Conservation (phyloP, 768 basidiomycete genomes). For the Hortiboletus campestris region DNA sequence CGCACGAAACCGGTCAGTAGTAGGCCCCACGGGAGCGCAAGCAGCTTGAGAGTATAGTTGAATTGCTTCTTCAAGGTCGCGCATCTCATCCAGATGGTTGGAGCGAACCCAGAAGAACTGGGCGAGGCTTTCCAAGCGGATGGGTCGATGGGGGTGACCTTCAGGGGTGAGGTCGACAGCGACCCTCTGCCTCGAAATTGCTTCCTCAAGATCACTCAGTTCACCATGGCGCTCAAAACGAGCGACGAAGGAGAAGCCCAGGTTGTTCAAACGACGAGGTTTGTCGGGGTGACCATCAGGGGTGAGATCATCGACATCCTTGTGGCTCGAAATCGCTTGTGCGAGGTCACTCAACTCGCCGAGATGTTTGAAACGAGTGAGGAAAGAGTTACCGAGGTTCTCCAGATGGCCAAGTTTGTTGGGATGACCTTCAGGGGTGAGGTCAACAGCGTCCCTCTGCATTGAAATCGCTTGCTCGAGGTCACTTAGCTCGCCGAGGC, state of each 20-base stretch:
- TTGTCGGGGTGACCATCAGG: not conserved
- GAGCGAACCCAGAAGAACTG: not conserved
- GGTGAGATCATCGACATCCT: not conserved
- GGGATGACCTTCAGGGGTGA: not conserved
- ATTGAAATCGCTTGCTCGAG: not conserved
- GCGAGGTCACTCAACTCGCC: not conserved
- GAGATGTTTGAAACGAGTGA: too few relatives aligned
- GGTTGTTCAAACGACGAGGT: not conserved
- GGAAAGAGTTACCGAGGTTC: too few relatives aligned
- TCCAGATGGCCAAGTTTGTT: too few relatives aligned
- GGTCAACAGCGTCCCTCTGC: not conserved
- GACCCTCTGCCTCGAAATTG: too few relatives aligned
- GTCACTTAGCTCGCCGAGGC: not conserved
- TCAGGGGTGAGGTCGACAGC: too few relatives aligned
- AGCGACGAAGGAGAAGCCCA: not conserved
- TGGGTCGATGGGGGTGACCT: not conserved
- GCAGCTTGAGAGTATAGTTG: slow-evolving; percentile 3
- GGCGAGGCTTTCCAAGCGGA: not conserved
- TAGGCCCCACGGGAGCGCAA: not conserved
- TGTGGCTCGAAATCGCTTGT: not conserved
- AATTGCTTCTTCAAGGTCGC: not conserved
- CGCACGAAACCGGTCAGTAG: slow-evolving; percentile 4
- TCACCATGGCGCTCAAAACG: too few relatives aligned
- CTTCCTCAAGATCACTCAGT: too few relatives aligned
- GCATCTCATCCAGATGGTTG: not conserved